Base-by-base conservation (phyloP, 148 eudicot genomes). In the Camellia japonica region DNA sequence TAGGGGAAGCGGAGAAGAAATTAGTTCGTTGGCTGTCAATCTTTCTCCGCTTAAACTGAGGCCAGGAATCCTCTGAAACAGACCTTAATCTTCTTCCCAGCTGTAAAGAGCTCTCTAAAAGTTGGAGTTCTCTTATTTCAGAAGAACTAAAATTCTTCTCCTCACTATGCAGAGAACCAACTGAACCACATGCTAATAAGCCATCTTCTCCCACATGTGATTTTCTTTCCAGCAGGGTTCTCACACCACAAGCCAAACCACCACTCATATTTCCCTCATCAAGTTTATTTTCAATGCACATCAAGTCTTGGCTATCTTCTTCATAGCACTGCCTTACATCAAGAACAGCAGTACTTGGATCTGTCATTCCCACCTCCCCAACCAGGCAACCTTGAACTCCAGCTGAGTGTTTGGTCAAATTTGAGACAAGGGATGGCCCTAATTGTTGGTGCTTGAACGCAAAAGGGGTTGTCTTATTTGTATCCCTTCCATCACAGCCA, bases 41-140 rank as follows among this genome's bases (percentile, higher is more conserved):
- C 81, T 92, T 89, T 87, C 90, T 87, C 81, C 86, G 89, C 86
- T 92, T 92, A 61, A 75, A 74, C 80, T 71, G 84, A 76, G 95
- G 95, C 93, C 93, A 90, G 74, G 94, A 87, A 71, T 84, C 80
- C 51, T 80, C 77, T 41, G 74, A 61, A 11, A 71, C 73, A 82
- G 79, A 74, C 72, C 66, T 77, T 51, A 73, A 80, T 80, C 77
- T 82, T 70, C 70, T 80, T 64, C 84, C 81, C 49, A 68, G 81
- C 66, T 74, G 68, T 23, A 61, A 51, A 41, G 72, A 60, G 16
- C 71, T 74, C 10, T 66, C 56, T 52, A 59, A 76, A 70, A 81
- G 64, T 38, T 65, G 44, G 61, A 80, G 56, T 78, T 86, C 82
- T 15, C 43, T 54, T 59, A 74, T 68, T 78, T 84, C 63, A 52